Evolutionary conservation across 352 stramenopile genomes (phyloP), one percentile per base, ranked within the genome.

Genomic region (Globisporangium spinosum): DNA sequence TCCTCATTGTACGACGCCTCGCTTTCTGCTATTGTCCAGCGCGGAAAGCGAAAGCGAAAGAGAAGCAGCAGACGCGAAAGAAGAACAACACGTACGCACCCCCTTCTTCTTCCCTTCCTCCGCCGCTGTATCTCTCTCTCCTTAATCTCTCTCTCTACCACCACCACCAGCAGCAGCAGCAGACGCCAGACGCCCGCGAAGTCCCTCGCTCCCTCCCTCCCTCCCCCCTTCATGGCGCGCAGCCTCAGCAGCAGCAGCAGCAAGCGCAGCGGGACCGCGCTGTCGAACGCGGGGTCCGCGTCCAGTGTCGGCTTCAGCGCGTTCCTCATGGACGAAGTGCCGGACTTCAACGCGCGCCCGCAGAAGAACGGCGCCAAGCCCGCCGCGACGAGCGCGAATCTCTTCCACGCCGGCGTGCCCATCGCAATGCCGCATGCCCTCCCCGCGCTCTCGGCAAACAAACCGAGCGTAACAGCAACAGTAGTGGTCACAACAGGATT

Each of bases 261-360:
- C 49, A 66, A 67, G n/a, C 58, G 65, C 58, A 34, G 51, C 13
- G 23, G 38, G 49, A 55, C 40, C 25, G n/a, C 59, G 45, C 51
- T 51, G 1, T 25, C 65, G 2, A 58, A n/a, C n/a, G 40, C 58
- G 5, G 34, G 43, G 54, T 38, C 62, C 7, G 17, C 45, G n/a
- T 57, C 65, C 10, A 68, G 23, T 38, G 67, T 80, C 38, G 81
- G 76, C 68, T 88, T 88, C 67, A 85, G 78, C 47, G 82, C 80
- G 22, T 88, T 88, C 65, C 75, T 88, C 40, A 79, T 88, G 73
- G 80, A 88, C 66, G 76, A 82, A 23, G 61, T 77, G n/a, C 70
- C 75, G 25, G 71, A 77, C 32, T 65, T 62, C 17, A 75, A 71
- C 29, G 56, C 74, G 60, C 43, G 71, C 57, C 4, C 57, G 63